Base-by-base conservation (phyloP, 1,284 basidiomycete genomes). In the Austropuccinia psidii region DNA sequence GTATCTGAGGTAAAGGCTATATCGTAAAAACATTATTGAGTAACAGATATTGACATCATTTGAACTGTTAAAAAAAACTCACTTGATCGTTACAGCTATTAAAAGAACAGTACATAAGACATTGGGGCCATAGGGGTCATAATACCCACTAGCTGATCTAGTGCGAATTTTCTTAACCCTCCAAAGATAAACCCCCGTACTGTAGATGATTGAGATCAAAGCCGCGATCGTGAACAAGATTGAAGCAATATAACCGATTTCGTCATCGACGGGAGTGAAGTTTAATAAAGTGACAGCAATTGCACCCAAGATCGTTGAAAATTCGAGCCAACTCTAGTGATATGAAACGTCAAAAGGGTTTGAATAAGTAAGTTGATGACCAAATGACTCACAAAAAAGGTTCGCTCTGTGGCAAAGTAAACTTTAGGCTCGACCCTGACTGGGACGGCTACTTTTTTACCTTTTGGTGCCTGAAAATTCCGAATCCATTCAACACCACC, bases 341-440 rank as follows among this genome's bases (percentile, higher is more conserved):
- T 29, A 75, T 76, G 49, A 65, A 24, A 52, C 49, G 17, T 19
- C 31, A 62, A 35, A 45, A 75, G 50, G 37, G 60, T n/a, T 27
- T 50, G 19, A 17, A 24, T 70, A 11, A 52, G 75, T 29, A 76
- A 77, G 67, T 62, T 77, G 77, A 74, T 27, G n/a, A 6, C 3
- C 8, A 33, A 7, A 24, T 21, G 37, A 31, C 65, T 79, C 79
- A 89, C 89, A 80, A 91, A 80, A 84, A 90, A 91, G n/a, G 92
- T 94, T 74, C 93, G 85, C 81, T 97, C 95, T 57, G 91, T 90
- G 2, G 95, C 95, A 81, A 98, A 98, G 80, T 96, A 96, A 7
- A 96, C 93, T 83, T 98, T 98, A 43, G 95, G 95, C 82, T 98
- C 95, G 73, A 98, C 86, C 65, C 95, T 87, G 39, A 98, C 89